Evolutionary conservation across 176 grass and related monocot species (phyloP).

Genomic region (Eleusine coracana): DNA sequence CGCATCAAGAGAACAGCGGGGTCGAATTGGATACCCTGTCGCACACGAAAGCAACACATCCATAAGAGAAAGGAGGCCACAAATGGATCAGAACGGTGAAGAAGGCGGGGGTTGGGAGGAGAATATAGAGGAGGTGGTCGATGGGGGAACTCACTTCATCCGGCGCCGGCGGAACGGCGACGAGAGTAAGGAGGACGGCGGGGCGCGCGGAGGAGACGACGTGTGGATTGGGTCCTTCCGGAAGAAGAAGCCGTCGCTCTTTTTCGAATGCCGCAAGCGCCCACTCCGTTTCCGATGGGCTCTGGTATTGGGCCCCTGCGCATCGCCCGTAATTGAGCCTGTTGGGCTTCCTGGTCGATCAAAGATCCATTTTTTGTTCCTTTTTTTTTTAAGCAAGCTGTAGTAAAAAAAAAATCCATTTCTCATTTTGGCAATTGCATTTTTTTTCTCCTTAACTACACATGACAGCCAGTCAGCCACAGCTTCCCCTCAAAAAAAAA

Average conservation of each 20-base stretch:
- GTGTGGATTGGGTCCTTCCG: neutral
- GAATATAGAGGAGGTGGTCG: neutral
- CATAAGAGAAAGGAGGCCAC: neutral
- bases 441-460: too few relatives aligned
- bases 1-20: neutral
- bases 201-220: neutral
- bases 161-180: neutral
- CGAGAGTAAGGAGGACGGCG: neutral
- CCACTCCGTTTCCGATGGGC: neutral
- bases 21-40: neutral
- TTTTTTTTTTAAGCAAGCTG: too few relatives aligned
- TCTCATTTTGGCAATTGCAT: too few relatives aligned
- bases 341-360: neutral
- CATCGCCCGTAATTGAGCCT: neutral
- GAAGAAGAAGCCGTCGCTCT: neutral
- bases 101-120: neutral
- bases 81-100: neutral
- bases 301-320: neutral
- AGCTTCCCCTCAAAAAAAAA: too few relatives aligned
- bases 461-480: too few relatives aligned
- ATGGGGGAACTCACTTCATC: conserved; percentile 19
- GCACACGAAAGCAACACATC: conserved; percentile 7
- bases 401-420: too few relatives aligned
- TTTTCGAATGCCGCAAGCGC: conserved; percentile 25
- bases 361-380: too few relatives aligned